Percentiles rank a stretch among this genome's conserved stretches.
Evolutionary conservation across 805 yeast genomes (phyloP).

Genomic region (Jamesozyma rosinii): DNA sequence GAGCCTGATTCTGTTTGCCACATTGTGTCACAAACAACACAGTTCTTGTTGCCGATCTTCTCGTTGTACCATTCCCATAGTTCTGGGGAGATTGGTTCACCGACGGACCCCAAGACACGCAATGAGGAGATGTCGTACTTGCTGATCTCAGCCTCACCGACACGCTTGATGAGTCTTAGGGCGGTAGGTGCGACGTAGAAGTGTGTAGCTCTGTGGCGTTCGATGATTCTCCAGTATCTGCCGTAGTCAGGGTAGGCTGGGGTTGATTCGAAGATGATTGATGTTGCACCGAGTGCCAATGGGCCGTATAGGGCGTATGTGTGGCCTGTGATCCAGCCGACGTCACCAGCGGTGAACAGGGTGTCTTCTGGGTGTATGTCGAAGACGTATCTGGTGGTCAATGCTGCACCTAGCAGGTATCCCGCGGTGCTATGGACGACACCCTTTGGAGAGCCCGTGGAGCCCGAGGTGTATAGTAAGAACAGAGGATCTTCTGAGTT

Average conservation of each 20-base stretch:
- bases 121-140: constrained; percentile 77
- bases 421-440: constrained; percentile 94
- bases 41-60: constrained; percentile 78
- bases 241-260: constrained; percentile 95
- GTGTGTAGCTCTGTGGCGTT: constrained; percentile 80
- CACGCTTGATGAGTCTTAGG: constrained; percentile 77
- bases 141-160: constrained; percentile 76
- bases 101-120: constrained; percentile 92
- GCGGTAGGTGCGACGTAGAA: constrained; percentile 99
- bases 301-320: constrained; percentile 95
- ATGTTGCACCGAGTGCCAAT: constrained; percentile 74
- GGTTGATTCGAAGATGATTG: constrained; percentile 92
- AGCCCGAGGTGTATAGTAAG: constrained; percentile 92
- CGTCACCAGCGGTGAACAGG: constrained; percentile 94
- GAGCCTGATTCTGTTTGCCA: constrained; percentile 99
- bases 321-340: constrained; percentile 99
- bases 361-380: constrained; percentile 85
- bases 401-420: constrained; percentile 81
- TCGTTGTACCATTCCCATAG: constrained; percentile 98
- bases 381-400: constrained; percentile 87
- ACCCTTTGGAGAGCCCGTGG: constrained; percentile 98
- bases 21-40: constrained; percentile 91
- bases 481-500: constrained; percentile 91
- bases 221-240: constrained; percentile 94
- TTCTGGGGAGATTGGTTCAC: constrained; percentile 97